Conservation (phyloP, 2,329 filamentous ascomycete species). For the Curvularia sp. region DNA sequence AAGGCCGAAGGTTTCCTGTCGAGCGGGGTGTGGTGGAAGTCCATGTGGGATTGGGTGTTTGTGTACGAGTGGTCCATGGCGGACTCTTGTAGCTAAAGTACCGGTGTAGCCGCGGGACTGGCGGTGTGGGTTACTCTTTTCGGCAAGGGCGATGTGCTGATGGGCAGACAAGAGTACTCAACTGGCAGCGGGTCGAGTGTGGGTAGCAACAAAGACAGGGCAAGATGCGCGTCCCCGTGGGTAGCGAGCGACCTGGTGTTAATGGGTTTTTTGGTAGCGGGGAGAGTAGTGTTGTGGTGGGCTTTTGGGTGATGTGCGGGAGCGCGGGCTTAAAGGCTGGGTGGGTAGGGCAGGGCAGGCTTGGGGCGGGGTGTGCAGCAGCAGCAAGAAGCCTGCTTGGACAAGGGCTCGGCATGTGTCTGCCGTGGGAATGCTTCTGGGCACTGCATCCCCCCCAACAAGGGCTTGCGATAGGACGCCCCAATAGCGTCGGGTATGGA, state of each 20-base stretch:
- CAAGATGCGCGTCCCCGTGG: slow-evolving; percentile 3
- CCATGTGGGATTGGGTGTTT: slow-evolving; percentile 42
- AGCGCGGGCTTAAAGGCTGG: slow-evolving; percentile 35
- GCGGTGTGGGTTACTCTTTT: slow-evolving; percentile 51
- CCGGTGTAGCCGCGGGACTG: slow-evolving; percentile 50
- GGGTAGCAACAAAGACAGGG: slow-evolving; percentile 20
- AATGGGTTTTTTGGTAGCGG: background rate
- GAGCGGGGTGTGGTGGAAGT: slow-evolving; percentile 47
- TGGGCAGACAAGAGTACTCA: slow-evolving; percentile 14
- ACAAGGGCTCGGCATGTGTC: slow-evolving; percentile 8
- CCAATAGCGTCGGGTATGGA: slow-evolving; percentile 44
- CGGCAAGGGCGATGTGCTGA: slow-evolving; percentile 32
- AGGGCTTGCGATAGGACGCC: slow-evolving; percentile 44
- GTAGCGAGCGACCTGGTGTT: slow-evolving; percentile 16
- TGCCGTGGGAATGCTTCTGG: slow-evolving; percentile 36
- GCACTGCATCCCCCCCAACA: slow-evolving; percentile 28
- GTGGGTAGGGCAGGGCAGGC: slow-evolving; percentile 14
- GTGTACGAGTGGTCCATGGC: slow-evolving; percentile 47
- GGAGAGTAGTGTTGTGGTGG: slow-evolving; percentile 13
- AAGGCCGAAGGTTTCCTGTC: slow-evolving; percentile 51
- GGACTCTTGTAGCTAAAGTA: slow-evolving; percentile 52
- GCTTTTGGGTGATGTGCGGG: slow-evolving; percentile 33
- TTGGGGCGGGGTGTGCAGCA: slow-evolving; percentile 22
- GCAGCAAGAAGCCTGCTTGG: slow-evolving; percentile 22
- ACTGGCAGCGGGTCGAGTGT: slow-evolving; percentile 15